Evolutionary conservation across 176 grass and related monocot species (phyloP), one percentile per base, ranked within the genome.

Genomic region (Poa pratensis): DNA sequence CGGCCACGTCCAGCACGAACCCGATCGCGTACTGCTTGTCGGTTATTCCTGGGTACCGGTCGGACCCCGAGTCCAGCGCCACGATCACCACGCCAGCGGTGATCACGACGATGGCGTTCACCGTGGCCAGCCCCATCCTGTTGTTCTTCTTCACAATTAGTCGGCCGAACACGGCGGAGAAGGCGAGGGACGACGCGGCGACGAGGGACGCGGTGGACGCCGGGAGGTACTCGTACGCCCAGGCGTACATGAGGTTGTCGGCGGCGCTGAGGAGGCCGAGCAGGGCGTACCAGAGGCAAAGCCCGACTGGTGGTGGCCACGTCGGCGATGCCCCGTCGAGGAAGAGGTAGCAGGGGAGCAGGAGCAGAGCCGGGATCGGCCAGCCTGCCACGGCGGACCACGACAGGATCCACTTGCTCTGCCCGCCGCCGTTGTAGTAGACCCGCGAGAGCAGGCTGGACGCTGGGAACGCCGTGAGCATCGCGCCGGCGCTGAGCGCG

Each of bases 381-480:
- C 95, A 97, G 50, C 95, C 89, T 28, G 90, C 90, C 48, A 97
- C 92, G 5, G 95, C 95, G 1, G 92, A 75, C 95, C 92, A 97
- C 17, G 95, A 97, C 26, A 94, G 73, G 69, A 97, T 93, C 90
- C 92, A 97, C 84, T 97, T 97, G 92, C 95, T 97, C 84, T 90
- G 65, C 3, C 95, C 92, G 6, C 95, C 92, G 30, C 88, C 73
- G 50, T 45, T 86, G 87, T 93, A 97, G 75, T 97, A 97, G 14
- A 95, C 69, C 27, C 93, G 93, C 3, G 93, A 95, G 0, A 98
- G 77, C 22, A 98, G 91, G 83, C 89, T 95, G 22, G 93, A 98
- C 7, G 87, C 87, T 6, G 89, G 89, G 85, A 95, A 98, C n/a
- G 93, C 87, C 0, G 88, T 94, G 12, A 95, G 91, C 95, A 93